Percentiles rank a stretch among this genome's conserved stretches.
Evolutionary conservation across 2,329 filamentous ascomycete species (phyloP).

Genomic region (Metarhizium album): DNA sequence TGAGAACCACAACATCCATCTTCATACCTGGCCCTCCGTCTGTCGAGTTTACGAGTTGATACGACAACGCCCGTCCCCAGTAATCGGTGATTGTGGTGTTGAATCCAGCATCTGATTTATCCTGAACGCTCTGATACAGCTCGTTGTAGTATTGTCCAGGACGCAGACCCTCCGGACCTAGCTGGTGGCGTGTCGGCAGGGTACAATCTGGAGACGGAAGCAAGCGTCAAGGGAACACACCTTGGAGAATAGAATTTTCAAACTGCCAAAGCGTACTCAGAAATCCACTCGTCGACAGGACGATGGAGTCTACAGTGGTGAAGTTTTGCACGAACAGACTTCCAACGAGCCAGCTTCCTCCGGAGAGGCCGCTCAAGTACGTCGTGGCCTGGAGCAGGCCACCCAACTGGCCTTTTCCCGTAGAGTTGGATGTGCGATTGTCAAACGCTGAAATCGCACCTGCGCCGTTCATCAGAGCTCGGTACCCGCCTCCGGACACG

Average conservation of each 20-base stretch:
- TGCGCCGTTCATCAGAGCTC: constrained; percentile 66
- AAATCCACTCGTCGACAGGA: constrained; percentile 15
- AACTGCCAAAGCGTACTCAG: constrained; percentile 25
- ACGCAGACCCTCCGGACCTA: constrained; percentile 15
- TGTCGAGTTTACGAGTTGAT: constrained; percentile 63
- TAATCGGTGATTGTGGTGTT: constrained; percentile 64
- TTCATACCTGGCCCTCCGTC: constrained; percentile 48
- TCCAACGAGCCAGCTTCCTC: constrained; percentile 66
- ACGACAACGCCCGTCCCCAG: constrained; percentile 67
- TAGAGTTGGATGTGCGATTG: constrained; percentile 50
- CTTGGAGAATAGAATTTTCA: constrained; percentile 24
- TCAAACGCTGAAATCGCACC: constrained; percentile 67
- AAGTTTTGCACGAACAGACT: constrained; percentile 70
- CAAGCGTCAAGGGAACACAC: constrained; percentile 9
- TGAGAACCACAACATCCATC: not conserved
- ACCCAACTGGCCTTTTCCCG: constrained; percentile 39
- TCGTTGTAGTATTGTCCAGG: constrained; percentile 46
- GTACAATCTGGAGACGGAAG: not conserved
- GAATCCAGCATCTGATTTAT: constrained; percentile 48
- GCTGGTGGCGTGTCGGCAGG: not conserved
- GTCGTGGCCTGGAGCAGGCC: constrained; percentile 67
- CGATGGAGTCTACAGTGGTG: constrained; percentile 44
- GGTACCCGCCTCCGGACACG: constrained; percentile 67
- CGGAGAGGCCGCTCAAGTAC: constrained; percentile 63
- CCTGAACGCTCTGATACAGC: constrained; percentile 44